These are phyloP conservation scores for Tilletiaria anomala DNA, from an alignment of 1,284 basidiomycete species.

Conservation along the genomic window DNA sequence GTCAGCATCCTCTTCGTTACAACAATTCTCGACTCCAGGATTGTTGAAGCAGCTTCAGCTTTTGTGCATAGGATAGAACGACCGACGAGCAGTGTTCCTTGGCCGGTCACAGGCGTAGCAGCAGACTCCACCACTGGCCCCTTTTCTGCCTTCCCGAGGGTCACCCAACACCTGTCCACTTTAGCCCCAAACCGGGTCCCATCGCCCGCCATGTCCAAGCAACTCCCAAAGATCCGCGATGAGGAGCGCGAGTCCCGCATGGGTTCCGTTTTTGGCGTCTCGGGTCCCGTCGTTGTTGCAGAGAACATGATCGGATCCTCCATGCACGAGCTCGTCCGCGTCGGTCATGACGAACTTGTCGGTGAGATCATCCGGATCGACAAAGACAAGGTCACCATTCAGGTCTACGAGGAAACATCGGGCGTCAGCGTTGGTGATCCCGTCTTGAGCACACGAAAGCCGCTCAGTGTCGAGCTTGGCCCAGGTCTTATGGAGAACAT, in stretches of 20 bases:
- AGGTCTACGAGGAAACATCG: conserved; percentile 84
- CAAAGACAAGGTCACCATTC: conserved; percentile 60
- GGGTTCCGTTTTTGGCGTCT: conserved; percentile 34
- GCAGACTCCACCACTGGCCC: no score
- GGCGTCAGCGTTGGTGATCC: conserved; percentile 86
- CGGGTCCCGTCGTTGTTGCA: conserved; percentile 37
- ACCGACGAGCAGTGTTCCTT: no score
- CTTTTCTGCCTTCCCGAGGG: no score
- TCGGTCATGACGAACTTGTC: conserved; percentile 37
- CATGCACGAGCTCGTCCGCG: conserved; percentile 40
- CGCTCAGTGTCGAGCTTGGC: conserved; percentile 89
- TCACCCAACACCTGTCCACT: no score
- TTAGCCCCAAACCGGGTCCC: no score
- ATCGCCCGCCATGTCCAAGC: neutral
- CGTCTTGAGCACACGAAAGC: conserved; percentile 90
- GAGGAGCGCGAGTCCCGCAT: conserved; percentile 32
- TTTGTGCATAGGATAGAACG: no score
- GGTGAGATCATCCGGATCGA: conserved; percentile 39
- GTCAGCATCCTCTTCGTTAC: no score
- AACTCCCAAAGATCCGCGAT: conserved; percentile 21
- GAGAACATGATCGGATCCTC: conserved; percentile 38
- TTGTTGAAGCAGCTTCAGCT: no score
- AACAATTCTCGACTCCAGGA: no score
- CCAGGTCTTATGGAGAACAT: conserved; percentile 97
- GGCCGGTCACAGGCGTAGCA: no score